phyloP scores from a whole-genome alignment of 495 filamentous ascomycete genomes.

The Amphirosellinia nigrospora region DNA sequence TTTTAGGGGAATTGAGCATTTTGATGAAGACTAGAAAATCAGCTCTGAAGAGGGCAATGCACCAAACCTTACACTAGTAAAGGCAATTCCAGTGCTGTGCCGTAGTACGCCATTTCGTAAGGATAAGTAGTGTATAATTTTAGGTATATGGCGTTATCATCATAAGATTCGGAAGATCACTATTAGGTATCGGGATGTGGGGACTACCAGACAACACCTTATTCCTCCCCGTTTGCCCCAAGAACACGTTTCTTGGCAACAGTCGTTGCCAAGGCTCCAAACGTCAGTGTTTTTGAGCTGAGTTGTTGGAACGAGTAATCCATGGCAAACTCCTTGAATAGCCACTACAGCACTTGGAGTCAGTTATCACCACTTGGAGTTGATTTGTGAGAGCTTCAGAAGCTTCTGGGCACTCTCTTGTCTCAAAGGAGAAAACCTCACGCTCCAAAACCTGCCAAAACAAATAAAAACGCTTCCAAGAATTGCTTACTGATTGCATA shows the following conservation, averaged over 20 bases:
- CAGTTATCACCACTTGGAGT: too few species aligned
- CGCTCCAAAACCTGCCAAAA: too few species aligned
- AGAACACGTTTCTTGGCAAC: constrained; percentile 8
- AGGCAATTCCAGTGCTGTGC: too few species aligned
- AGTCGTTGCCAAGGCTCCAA: constrained; percentile 12
- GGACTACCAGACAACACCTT: neutral
- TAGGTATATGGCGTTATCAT: constrained; percentile 16
- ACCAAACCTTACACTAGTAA: too few species aligned
- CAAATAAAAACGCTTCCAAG: too few species aligned
- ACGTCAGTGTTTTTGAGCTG: constrained; percentile 16
- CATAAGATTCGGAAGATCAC: constrained; percentile 5
- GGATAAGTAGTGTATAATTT: too few species aligned
- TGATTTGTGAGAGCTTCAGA: too few species aligned
- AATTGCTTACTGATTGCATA: constrained; percentile 44
- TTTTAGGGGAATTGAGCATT: neutral
- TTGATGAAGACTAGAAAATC: neutral
- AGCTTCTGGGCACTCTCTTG: too few species aligned
- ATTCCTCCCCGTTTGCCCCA: neutral
- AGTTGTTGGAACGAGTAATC: constrained; percentile 44
- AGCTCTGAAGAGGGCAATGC: neutral
- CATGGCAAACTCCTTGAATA: constrained; percentile 45
- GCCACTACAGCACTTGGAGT: too few species aligned
- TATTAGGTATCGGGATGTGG: neutral
- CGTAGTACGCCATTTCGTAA: too few species aligned
- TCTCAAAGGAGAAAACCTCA: too few species aligned